Conservation (phyloP, 768 basidiomycete species). For the Strobilomyces dryophilus region DNA sequence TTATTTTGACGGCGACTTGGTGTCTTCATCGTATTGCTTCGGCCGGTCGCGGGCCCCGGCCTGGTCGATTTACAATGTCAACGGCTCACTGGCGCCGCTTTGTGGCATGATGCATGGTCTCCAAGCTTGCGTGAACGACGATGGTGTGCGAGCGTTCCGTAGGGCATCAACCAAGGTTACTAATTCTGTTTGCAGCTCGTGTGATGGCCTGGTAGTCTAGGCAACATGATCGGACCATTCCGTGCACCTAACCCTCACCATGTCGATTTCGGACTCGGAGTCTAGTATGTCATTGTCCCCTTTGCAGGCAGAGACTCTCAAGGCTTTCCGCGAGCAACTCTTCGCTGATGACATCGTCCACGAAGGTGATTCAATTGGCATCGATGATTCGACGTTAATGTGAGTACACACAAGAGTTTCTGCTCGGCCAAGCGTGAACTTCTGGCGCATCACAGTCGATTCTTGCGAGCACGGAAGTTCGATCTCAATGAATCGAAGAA, state of each 20-base stretch:
- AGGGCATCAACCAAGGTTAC: too few species aligned
- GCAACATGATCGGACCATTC: background rate
- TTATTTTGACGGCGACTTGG: too few species aligned
- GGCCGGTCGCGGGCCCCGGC: too few species aligned
- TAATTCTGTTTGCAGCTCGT: background rate
- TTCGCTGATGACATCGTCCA: conserved; percentile 51
- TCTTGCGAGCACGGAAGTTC: conserved; percentile 69
- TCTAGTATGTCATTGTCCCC: conserved; percentile 9
- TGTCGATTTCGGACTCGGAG: conserved; percentile 9
- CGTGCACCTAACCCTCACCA: conserved; percentile 4
- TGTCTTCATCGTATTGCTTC: too few species aligned
- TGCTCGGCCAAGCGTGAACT: conserved; percentile 4
- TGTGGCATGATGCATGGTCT: background rate
- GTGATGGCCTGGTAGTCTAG: background rate
- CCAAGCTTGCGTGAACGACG: background rate
- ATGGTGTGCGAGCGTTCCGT: background rate
- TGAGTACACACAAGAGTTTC: conserved; percentile 28
- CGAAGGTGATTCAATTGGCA: conserved; percentile 60
- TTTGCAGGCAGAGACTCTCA: conserved; percentile 38
- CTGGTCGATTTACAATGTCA: background rate
- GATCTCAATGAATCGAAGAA: conserved; percentile 53
- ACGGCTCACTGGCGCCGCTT: background rate
- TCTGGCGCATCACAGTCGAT: conserved; percentile 45
- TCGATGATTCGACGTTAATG: conserved; percentile 58
- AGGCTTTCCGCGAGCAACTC: conserved; percentile 49